Evolutionary conservation across 1,139 yeast genomes (phyloP), one percentile per base, ranked within the genome.

Genomic region (Debaryomyces coudertii): DNA sequence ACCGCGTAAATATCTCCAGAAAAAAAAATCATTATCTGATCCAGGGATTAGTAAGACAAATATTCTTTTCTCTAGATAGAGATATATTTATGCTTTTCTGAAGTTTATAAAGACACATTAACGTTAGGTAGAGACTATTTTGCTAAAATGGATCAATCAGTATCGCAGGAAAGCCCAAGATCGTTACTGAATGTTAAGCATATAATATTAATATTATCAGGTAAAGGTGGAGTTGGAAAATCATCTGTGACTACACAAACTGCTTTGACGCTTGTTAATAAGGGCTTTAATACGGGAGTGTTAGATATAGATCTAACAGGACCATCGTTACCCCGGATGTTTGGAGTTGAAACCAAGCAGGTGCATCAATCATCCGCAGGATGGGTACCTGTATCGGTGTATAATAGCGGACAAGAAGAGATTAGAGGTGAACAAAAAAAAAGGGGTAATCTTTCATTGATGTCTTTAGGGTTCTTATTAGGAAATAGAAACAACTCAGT

Each of bases 231-330:
- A 5, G 99, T 93, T 1, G 99, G 99, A 1, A 93, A 93, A 62
- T 89, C 97, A 5, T 90, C 97, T 0, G 92, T 93, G 1, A 92
- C 99, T 0, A 87, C 97, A 0, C 99, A 95, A 62, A 76, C 92
- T 1, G 98, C 97, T 0, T 71, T 93, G 18, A 76, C 93, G 0
- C 71, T 95, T 30, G 90, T 83, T 5, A 69, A 77, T 27, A 71
- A 80, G 60, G 95, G 96, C 1, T 81, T 66, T 57, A 84, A 80
- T 57, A 97, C 93, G 11, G 99, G 99, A 1, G 96, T 93, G 0
- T 69, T 95, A 33, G 99, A 93, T 62, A 90, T 93, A 20, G 99
- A 93, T 69, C 71, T 95, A 43, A 95, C 99, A 0, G 99, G 99
- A 0, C 99, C 99, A 0, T 90, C 98, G 1, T 71, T 92, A 41